Evolutionary conservation across 1,139 yeast species (phyloP), one percentile per base, ranked within the genome.

Genomic region (Lodderomyces margitis): DNA sequence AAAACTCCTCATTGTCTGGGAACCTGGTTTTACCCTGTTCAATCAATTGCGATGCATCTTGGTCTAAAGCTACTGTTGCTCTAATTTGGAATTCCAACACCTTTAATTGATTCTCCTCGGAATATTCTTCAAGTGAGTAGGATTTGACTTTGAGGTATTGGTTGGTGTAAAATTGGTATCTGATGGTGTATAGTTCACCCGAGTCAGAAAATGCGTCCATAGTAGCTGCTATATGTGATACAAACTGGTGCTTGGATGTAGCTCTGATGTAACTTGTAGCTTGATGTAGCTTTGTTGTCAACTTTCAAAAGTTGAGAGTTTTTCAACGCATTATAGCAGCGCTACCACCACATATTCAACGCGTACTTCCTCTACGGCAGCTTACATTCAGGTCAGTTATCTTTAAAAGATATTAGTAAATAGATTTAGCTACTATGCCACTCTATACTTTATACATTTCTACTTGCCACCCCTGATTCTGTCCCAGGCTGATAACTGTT

Each of bases 101-200:
- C 45, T 67, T 68, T 38, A 68, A 50, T 47, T 67, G 73, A 42
- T 58, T 57, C 38, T 68, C 73, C 2, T 48, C 52, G 2, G 72
- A 61, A 50, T 70, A 72, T 46, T 57, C 67, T 20, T 61, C 66
- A 36, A 64, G 50, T 6, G 59, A 43, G 46, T 69, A 62, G 4
- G 58, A 54, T 36, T 53, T 53, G 5, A 74, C 78, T 48, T 65
- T 63, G 35, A 57, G 57, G 54, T 69, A 69, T 51, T 74, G 80
- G 46, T 68, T 64, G 31, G 78, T 70, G 54, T 63, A 73, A 56
- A 74, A 74, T 50, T 74, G 76, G 56, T 68, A 71, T 46, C 73
- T 61, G 34, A 74, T 61, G 38, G 66, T 66, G 56, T 64, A 72
- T 28, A 72, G 57, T 53, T 72, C 78, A 19, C 70, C 70, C 2